Conservation (phyloP, 495 filamentous ascomycete species). For the Thozetella sp. region DNA sequence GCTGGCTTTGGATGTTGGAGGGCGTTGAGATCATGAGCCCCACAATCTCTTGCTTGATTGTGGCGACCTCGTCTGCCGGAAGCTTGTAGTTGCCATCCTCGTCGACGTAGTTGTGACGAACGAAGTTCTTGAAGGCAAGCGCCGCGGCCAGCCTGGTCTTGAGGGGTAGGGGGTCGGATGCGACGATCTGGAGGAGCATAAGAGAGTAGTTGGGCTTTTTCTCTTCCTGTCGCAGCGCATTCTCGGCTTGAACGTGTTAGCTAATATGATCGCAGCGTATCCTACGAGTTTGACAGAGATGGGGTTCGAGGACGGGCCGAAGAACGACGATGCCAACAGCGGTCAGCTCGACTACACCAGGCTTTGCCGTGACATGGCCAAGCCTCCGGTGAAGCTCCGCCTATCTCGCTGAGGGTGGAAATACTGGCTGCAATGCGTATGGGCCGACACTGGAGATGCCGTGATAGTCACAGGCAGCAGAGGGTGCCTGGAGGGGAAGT, state of each 20-base stretch:
- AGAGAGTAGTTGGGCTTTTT: conserved; percentile 85
- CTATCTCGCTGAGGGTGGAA: neutral
- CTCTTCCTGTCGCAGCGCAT: conserved; percentile 72
- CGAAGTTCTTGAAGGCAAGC: conserved; percentile 97
- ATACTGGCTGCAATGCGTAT: neutral
- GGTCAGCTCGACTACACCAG: too few species aligned
- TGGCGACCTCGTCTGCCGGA: conserved; percentile 72
- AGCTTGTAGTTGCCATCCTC: conserved; percentile 93
- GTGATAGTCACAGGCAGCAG: neutral
- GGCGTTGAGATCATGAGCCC: conserved; percentile 95
- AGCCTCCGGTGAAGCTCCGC: too few species aligned
- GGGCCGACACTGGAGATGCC: neutral
- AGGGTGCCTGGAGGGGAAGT: neutral
- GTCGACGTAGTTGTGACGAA: conserved; percentile 89
- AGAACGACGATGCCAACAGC: too few species aligned
- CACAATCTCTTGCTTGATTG: conserved; percentile 93
- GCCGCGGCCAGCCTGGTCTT: conserved; percentile 89
- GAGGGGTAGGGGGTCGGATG: conserved; percentile 62
- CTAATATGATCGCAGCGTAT: neutral
- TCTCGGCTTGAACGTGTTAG: conserved; percentile 67
- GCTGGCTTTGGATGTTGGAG: conserved; percentile 81
- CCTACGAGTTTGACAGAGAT: neutral
- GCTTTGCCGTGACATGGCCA: conserved; percentile 2
- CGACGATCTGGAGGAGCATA: conserved; percentile 84
- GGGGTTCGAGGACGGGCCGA: neutral